Conservation (phyloP, 176 grass and related monocot genomes). For the Hordeum marinum region DNA sequence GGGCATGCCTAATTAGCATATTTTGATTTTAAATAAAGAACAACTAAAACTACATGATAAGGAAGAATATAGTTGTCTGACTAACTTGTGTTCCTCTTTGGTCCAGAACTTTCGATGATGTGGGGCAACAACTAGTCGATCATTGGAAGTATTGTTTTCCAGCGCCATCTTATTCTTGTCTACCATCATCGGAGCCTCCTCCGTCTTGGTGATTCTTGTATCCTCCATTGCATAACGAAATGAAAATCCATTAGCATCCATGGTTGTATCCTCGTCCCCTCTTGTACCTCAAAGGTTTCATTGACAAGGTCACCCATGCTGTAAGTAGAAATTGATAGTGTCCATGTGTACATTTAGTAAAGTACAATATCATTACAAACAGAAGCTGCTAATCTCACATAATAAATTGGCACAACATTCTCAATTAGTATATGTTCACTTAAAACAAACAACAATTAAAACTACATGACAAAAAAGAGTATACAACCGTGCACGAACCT, state of each 20-base stretch:
- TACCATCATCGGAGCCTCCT: background rate
- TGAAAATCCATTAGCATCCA: background rate
- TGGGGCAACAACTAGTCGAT: background rate
- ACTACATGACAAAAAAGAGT: background rate
- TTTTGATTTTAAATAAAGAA: background rate
- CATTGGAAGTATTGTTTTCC: background rate
- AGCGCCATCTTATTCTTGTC: background rate
- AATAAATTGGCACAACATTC: background rate
- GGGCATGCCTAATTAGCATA: background rate
- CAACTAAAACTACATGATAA: background rate
- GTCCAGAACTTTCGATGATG: slow-evolving; percentile 1
- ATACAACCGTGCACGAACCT: background rate
- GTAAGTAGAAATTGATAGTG: background rate
- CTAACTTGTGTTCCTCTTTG: slow-evolving; percentile 8
- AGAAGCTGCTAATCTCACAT: background rate
- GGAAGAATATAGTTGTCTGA: background rate
- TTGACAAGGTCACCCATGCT: background rate
- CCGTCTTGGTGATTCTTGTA: background rate
- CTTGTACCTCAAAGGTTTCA: background rate
- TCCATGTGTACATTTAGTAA: background rate
- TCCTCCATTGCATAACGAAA: background rate
- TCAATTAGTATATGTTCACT: background rate
- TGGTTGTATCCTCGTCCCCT: background rate
- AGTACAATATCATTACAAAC: background rate
- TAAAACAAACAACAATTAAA: background rate